These are phyloP conservation scores for Trichoderma asperellum DNA, from an alignment of 2,329 filamentous ascomycete genomes.

Conservation along the genomic window DNA sequence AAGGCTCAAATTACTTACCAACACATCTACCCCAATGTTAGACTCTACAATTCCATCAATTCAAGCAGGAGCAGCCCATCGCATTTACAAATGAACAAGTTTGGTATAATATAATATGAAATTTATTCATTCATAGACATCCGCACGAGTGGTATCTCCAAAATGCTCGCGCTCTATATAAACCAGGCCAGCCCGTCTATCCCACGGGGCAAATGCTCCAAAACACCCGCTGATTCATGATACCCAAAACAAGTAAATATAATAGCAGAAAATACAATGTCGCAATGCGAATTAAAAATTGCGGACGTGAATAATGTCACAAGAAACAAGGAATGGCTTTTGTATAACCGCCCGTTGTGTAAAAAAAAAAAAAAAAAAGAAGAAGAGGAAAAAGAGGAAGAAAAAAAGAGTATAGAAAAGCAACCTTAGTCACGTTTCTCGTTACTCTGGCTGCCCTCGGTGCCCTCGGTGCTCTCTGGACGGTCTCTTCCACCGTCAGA, in stretches of 20 bases:
- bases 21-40: rapidly evolving
- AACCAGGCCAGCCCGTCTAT: constrained; percentile 4
- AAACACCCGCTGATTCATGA: constrained; percentile 30
- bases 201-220: constrained; percentile 20
- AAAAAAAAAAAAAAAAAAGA: background rate
- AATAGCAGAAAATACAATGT: background rate
- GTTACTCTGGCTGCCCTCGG: constrained; percentile 11
- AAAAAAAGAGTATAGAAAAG: background rate
- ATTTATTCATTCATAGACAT: background rate
- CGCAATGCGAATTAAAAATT: background rate
- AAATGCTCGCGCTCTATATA: constrained; percentile 20
- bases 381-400: background rate
- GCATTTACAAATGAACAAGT: background rate
- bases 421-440: constrained; percentile 21
- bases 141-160: constrained; percentile 22
- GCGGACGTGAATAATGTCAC: constrained; percentile 4
- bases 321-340: constrained; percentile 25
- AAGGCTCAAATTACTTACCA: too few relatives aligned
- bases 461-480: background rate
- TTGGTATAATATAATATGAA: background rate
- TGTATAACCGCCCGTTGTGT: constrained; percentile 4
- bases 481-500: constrained; percentile 15
- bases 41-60: too few relatives aligned
- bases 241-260: constrained; percentile 7
- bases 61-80: background rate